Percentiles rank a stretch among this genome's conserved stretches.
Evolutionary conservation across 108 stramenopile species (phyloP).

Genomic region (Cyclotella baltica): DNA sequence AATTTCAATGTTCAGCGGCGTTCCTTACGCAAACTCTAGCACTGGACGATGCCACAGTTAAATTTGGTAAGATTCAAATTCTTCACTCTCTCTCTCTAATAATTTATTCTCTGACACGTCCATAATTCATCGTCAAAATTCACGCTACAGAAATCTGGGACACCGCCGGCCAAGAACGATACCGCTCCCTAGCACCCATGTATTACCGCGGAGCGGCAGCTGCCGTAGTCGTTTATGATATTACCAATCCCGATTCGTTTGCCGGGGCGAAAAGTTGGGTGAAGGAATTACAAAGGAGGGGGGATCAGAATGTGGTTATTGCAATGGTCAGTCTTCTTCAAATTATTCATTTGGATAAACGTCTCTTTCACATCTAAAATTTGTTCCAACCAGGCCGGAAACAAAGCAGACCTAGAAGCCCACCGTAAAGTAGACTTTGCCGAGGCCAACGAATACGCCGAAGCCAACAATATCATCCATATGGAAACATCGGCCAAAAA

Average conservation of each 20-base stretch:
- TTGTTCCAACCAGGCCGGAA: slow-evolving; percentile 80
- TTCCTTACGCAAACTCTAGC: slow-evolving; percentile 96
- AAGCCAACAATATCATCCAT: slow-evolving; percentile 93
- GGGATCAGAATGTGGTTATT: slow-evolving; percentile 98
- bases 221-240: slow-evolving; percentile 96
- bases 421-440: slow-evolving; percentile 91
- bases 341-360: neutral
- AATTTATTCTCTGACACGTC: neutral
- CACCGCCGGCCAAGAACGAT: slow-evolving; percentile 90
- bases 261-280: slow-evolving; percentile 98
- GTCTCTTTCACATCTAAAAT: neutral
- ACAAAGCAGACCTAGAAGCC: slow-evolving; percentile 92
- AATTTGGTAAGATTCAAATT: slow-evolving; percentile 62
- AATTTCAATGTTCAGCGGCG: slow-evolving; percentile 71
- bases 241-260: slow-evolving; percentile 97
- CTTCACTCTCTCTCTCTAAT: neutral
- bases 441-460: slow-evolving; percentile 94
- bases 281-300: slow-evolving; percentile 97
- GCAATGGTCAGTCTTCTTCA: slow-evolving; percentile 75
- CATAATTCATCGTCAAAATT: neutral
- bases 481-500: slow-evolving; percentile 97
- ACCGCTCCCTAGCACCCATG: slow-evolving; percentile 88
- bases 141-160: slow-evolving; percentile 93
- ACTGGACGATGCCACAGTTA: slow-evolving; percentile 94
- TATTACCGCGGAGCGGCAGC: slow-evolving; percentile 92